A percentile compares a stretch with the other conserved stretches of the same genome.
phyloP scores from a whole-genome alignment of 768 basidiomycete genomes.

The Tulasnella sp. region DNA sequence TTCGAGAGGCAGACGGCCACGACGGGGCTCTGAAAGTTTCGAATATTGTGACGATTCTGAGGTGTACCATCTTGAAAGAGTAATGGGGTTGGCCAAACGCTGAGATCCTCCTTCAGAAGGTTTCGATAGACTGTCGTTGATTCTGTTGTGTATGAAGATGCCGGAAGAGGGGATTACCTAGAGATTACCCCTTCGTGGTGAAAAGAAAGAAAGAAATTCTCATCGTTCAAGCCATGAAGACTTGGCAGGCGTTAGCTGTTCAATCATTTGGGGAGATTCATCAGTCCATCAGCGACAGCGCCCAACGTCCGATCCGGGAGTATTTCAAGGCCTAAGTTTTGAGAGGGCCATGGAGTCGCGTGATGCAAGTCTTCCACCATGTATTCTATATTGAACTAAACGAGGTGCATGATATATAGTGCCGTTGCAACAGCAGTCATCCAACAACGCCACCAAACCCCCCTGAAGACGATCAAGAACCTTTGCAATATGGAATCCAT shows the following conservation, averaged over 20 bases:
- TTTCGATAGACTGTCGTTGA: too few species aligned
- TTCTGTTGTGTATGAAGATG: conserved; percentile 33
- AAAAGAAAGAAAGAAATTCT: conserved; percentile 37
- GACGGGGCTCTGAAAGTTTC: not conserved
- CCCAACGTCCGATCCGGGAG: conserved; percentile 38
- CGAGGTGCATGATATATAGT: too few species aligned
- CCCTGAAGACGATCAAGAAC: not conserved
- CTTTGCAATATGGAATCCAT: conserved; percentile 3
- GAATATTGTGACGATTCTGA: conserved; percentile 32
- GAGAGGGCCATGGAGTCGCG: not conserved
- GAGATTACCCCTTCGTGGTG: conserved; percentile 44
- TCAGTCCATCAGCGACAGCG: conserved; percentile 43
- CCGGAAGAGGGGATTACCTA: conserved; percentile 57
- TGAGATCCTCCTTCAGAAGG: too few species aligned
- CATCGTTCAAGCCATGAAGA: not conserved
- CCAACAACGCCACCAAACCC: conserved; percentile 11
- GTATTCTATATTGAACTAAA: too few species aligned
- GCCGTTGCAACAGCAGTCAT: too few species aligned
- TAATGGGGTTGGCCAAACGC: conserved; percentile 17
- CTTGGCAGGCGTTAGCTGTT: not conserved
- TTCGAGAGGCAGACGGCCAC: not conserved
- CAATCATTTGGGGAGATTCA: conserved; percentile 32
- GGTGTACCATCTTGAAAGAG: conserved; percentile 20
- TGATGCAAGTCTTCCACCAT: too few species aligned
- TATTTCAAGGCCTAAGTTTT: not conserved